Base-by-base conservation (phyloP, 2,329 filamentous ascomycete genomes). In the Cytospora leucostoma region DNA sequence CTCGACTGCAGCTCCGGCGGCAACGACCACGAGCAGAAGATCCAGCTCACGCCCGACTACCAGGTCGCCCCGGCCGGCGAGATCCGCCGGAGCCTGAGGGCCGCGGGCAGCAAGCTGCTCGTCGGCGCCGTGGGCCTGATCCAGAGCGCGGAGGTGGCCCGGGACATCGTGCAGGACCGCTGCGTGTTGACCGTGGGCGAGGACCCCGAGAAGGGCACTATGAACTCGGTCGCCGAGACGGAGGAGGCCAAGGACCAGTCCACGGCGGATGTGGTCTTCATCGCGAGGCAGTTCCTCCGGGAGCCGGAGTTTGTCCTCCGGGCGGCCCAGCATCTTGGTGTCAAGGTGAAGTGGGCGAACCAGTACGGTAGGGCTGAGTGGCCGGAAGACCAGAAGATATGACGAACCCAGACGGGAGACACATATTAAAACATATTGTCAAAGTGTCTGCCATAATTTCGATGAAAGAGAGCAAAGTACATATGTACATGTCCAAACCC, bases 1-100 rank as follows among this genome's bases (percentile, higher is more conserved):
- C 81, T 97, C 35, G 93, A 97, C 73, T 86, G 96, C 63, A 92
- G 88, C 69, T 88, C 87, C 1, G 92, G 88, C 38, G 93, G 91
- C 47, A 90, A 91, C 72, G 84, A 87, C 72, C 75, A 79, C 40
- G 73, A 76, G 52, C 87, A 90, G 72, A 79, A 86, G 72, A 85
- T 92, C 67, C 75, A 84, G 21, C 70, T 81, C 13, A 82, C 84
- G 52, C 86, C 88, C 1, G 85, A 82, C 47, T 94, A 91, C 80
- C 93, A 96, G 78, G 83, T 88, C 27, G 85, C 88, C 49, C 85
- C 95, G 61, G 89, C 92, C 0, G 85, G 86, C 54, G 79, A 82
- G 37, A 85, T 96, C 67, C 91, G 94, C 71, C 80, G 87, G 67
- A 89, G 84, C 11, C 54, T 92, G 78, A 72, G 71, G 21, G 74